Conservation (phyloP, 768 basidiomycete genomes). For the Agaricus sinodeliciosus region DNA sequence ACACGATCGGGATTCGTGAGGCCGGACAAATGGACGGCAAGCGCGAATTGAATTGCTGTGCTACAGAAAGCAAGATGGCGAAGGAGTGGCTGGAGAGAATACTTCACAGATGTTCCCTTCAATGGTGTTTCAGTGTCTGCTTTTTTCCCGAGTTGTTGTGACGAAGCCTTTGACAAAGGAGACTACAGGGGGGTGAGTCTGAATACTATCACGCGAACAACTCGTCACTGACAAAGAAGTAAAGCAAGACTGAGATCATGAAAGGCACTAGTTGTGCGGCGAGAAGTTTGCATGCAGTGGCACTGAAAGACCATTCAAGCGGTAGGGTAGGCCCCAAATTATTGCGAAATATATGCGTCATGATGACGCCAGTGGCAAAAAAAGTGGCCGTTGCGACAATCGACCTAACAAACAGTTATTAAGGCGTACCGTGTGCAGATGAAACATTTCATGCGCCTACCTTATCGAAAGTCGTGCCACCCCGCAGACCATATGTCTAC, state of each 20-base stretch:
- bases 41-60: conserved; percentile 43
- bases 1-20: conserved; percentile 44
- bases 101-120: conserved; percentile 8
- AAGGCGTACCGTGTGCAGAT: conserved; percentile 4
- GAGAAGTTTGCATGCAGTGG: conserved; percentile 28
- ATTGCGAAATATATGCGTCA: conserved; percentile 32
- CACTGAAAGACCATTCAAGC: conserved; percentile 35
- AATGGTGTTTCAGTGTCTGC: conserved; percentile 9
- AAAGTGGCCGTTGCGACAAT: conserved; percentile 49
- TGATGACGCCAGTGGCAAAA: conserved; percentile 40
- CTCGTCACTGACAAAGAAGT: conserved; percentile 14
- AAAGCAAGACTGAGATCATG: conserved; percentile 21
- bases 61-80: conserved; percentile 34
- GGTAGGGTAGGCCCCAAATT: conserved; percentile 23
- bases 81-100: conserved; percentile 15
- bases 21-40: conserved; percentile 48
- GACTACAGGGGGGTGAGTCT: neutral
- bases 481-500: conserved; percentile 60
- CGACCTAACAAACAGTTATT: conserved; percentile 29
- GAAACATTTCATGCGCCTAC: conserved; percentile 24
- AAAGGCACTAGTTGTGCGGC: conserved; percentile 34
- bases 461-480: conserved; percentile 48
- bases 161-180: neutral
- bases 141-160: conserved; percentile 8
- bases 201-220: neutral